Base-by-base conservation (phyloP, 257 asterid species). In the Ajuga chamaepitys region DNA sequence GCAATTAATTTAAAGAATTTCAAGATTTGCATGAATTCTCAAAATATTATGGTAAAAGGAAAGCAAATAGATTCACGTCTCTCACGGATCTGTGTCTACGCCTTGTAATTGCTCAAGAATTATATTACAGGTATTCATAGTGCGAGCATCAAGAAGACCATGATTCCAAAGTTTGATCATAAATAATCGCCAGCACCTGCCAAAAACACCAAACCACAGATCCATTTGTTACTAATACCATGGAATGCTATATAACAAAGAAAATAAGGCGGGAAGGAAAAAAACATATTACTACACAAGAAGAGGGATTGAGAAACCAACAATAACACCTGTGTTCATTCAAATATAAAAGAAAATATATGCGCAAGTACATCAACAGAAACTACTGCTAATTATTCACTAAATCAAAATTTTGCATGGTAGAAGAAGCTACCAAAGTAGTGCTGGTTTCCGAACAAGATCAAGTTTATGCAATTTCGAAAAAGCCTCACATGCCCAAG, bases 401-500 rank as follows among this genome's bases (percentile, higher is more conserved):
- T 12, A 18, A 42, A 40, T 20, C 22, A 18, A 32, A 25, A 50
- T 21, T 30, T 5, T 60, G 69, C 41, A 40, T 0, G 30, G 73
- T 25, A 30, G 64, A 59, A 72, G 66, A 70, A 56, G 53, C 45
- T 84, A 94, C 99, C 99, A 88, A n/a, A 77, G 78, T 58, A 86
- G 53, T 32, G 96, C 80, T 7, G 95, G 89, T 21, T 83, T 81
- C 44, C 70, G 86, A 42, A 71, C 77, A 70, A 94, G 81, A 67
- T 78, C 88, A 44, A 55, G 79, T 28, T 81, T 80, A 14, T 94
- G 98, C 80, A 90, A 71, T 73, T 79, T 85, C 61, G 98, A 77
- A 52, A 94, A 94, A 22, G 96, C 99, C 81, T 90, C 99, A 14
- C 99, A 94, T 9, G 98, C 96, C 99, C 99, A 94, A 18, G 96